phyloP scores from a whole-genome alignment of 2,329 filamentous ascomycete species.

The Polytolypa hystricis region DNA sequence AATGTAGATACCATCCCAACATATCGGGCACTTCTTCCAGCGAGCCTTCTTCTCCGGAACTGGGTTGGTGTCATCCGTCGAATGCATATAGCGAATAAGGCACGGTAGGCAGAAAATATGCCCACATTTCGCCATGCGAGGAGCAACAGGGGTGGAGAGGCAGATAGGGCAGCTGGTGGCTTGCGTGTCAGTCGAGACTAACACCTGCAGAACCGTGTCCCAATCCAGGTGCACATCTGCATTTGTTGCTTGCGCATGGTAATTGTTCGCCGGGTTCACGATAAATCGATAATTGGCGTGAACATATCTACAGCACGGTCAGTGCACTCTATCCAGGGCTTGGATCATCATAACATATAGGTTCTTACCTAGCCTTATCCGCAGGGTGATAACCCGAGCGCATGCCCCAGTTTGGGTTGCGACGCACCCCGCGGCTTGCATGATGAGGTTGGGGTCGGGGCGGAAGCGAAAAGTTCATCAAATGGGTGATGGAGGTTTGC shows the following conservation, averaged over 20 bases:
- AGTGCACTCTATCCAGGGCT: not conserved
- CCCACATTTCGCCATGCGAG: conserved; percentile 92
- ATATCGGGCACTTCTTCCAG: conserved; percentile 95
- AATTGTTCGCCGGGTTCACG: conserved; percentile 70
- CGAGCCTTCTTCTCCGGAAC: conserved; percentile 56
- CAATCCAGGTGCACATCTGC: conserved; percentile 86
- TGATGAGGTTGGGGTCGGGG: conserved; percentile 55
- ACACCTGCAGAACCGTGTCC: conserved; percentile 78
- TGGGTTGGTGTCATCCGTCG: conserved; percentile 54
- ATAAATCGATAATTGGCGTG: conserved; percentile 98
- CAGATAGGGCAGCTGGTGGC: conserved; percentile 87
- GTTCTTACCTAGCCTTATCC: conserved; percentile 70
- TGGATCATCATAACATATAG: not conserved
- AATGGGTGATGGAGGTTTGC: conserved; percentile 91
- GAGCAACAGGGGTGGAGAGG: conserved; percentile 80
- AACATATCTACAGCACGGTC: conserved; percentile 50
- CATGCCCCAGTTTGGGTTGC: conserved; percentile 69
- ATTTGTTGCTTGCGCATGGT: conserved; percentile 68
- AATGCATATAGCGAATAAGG: conserved; percentile 90
- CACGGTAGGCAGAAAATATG: conserved; percentile 96
- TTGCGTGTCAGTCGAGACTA: conserved; percentile 84
- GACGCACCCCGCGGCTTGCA: conserved; percentile 47
- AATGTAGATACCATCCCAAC: conserved; percentile 87
- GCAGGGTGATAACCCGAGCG: conserved; percentile 82
- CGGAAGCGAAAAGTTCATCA: conserved; percentile 82